phyloP scores from a whole-genome alignment of 202 grass and related monocot genomes.

The Elaeis oleifera region DNA sequence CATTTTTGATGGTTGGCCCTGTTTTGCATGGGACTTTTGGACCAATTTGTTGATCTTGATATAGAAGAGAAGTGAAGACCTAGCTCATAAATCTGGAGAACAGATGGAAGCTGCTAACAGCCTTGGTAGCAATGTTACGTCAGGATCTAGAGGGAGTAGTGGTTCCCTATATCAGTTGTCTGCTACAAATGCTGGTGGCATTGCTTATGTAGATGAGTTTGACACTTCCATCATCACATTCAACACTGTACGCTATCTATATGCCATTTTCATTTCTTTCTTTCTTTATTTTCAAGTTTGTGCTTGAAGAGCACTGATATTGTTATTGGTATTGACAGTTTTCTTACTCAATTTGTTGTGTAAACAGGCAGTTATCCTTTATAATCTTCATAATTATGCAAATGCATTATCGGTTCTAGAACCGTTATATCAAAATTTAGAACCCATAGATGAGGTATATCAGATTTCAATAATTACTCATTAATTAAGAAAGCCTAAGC shows the following conservation, averaged over 20 bases:
- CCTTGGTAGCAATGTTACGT: constrained; percentile 28
- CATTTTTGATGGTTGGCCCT: too few species aligned
- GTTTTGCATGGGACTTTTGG: too few species aligned
- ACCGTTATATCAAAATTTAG: constrained; percentile 61
- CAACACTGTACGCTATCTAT: constrained; percentile 66
- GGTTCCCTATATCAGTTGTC: constrained; percentile 42
- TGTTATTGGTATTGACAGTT: not conserved
- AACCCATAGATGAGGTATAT: constrained; percentile 89
- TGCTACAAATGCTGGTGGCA: constrained; percentile 39
- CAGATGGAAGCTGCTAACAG: constrained; percentile 56
- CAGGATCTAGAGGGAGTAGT: constrained; percentile 48
- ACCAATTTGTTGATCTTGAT: constrained; percentile 11
- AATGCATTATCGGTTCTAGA: constrained; percentile 64
- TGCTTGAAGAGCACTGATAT: too few species aligned
- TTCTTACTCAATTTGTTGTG: constrained; percentile 20
- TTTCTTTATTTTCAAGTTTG: too few species aligned
- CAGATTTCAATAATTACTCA: constrained; percentile 6
- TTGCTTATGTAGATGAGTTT: constrained; percentile 67
- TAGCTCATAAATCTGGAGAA: constrained; percentile 56
- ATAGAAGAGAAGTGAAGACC: constrained; percentile 78
- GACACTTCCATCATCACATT: constrained; percentile 73
- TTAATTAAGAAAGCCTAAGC: not conserved
- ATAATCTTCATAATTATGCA: constrained; percentile 78
- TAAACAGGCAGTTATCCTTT: constrained; percentile 83
- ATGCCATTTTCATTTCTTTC: not conserved